Percentiles rank a stretch among this genome's conserved stretches.
Evolutionary conservation across 2,329 filamentous ascomycete genomes (phyloP).

Genomic region (Phoma sp.): DNA sequence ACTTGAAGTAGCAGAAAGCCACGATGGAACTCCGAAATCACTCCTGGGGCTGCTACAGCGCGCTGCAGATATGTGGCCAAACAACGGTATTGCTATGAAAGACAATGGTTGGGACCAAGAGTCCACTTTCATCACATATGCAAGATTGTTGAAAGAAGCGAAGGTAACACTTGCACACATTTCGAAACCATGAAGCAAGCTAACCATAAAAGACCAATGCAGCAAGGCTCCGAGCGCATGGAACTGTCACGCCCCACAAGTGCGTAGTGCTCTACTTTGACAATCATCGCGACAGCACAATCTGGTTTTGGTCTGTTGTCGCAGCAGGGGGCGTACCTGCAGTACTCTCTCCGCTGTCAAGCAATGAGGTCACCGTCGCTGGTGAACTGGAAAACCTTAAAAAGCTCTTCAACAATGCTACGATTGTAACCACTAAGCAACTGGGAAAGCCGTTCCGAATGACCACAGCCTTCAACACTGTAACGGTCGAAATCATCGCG

Average conservation of each 20-base stretch:
- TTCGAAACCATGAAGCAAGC: too few relatives aligned
- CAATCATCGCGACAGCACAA: constrained; percentile 14
- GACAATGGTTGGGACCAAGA: constrained; percentile 7
- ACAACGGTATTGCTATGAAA: constrained; percentile 7
- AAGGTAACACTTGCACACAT: not conserved
- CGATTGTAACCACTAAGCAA: constrained; percentile 5
- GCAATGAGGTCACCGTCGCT: constrained; percentile 7
- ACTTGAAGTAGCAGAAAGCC: too few relatives aligned
- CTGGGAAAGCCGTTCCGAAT: constrained; percentile 3
- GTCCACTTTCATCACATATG: constrained; percentile 7
- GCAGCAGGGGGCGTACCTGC: constrained; percentile 16
- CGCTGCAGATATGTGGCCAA: constrained; percentile 4
- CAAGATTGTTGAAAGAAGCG: not conserved
- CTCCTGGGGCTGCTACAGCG: constrained; percentile 8
- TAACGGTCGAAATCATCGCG: constrained; percentile 4
- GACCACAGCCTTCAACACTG: not conserved
- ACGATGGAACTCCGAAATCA: constrained; percentile 7
- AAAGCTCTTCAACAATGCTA: constrained; percentile 4
- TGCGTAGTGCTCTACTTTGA: constrained; percentile 16
- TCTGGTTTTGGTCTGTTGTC: constrained; percentile 20
- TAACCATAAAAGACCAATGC: constrained; percentile 3
- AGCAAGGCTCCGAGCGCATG: constrained; percentile 5
- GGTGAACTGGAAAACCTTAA: constrained; percentile 12
- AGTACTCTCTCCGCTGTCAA: constrained; percentile 15
- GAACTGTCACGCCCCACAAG: not conserved